These are phyloP conservation scores for Tolypocladium sp. DNA, from an alignment of 2,329 filamentous ascomycete species.

Conservation along the genomic window DNA sequence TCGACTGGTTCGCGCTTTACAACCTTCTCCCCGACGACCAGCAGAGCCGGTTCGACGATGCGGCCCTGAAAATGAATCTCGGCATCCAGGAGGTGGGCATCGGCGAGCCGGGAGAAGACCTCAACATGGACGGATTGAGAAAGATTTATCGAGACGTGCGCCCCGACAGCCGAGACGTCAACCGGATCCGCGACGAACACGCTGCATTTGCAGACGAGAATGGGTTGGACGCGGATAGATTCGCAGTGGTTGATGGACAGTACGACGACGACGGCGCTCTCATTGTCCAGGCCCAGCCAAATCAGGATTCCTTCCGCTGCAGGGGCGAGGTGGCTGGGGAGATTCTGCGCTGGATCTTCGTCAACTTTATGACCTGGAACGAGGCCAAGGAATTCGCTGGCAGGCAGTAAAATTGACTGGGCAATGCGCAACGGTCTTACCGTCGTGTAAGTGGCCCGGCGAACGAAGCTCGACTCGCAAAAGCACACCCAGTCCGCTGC, in stretches of 20 bases:
- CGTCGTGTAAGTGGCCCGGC: no score
- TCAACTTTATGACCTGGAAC: slow-evolving; percentile 4
- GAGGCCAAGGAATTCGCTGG: slow-evolving; percentile 1
- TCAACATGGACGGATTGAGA: background rate
- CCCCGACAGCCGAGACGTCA: background rate
- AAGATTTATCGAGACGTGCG: background rate
- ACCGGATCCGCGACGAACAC: background rate
- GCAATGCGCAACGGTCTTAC: background rate
- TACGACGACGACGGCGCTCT: background rate
- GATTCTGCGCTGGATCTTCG: slow-evolving; percentile 3
- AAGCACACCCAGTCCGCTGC: no score
- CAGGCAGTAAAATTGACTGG: background rate
- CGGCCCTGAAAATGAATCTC: background rate
- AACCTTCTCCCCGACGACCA: background rate
- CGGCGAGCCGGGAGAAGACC: background rate
- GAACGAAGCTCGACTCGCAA: no score
- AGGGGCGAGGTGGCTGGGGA: slow-evolving; percentile 1
- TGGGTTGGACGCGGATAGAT: background rate
- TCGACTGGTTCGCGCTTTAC: slow-evolving; percentile 2
- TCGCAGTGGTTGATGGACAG: slow-evolving; percentile 1
- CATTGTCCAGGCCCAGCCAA: background rate
- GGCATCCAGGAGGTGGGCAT: background rate
- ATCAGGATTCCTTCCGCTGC: slow-evolving; percentile 2
- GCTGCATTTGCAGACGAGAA: background rate
- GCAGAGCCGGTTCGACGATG: background rate